Evolutionary conservation across 1,139 yeast species (phyloP), one percentile per base, ranked within the genome.

Genomic region (Meyerozyma smithsonii): DNA sequence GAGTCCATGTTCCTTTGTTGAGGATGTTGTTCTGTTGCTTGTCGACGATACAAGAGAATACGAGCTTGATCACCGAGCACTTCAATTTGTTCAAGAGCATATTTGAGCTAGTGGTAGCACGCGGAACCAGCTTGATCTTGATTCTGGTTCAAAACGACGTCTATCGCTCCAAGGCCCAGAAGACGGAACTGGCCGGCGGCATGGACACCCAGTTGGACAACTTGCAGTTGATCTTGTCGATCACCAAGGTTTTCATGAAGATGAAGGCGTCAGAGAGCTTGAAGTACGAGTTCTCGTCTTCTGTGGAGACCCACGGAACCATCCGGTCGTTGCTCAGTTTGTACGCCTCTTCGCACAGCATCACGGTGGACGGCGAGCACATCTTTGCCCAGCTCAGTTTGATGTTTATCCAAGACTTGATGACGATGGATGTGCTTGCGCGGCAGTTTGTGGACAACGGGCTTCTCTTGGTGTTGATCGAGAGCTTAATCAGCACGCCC

Each of bases 301-400:
- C 77, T 1, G 63, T 86, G 41, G 67, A 70, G 24, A 81, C 78
- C 20, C 68, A 75, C 23, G 88, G 82, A 2, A 76, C 88, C 1
- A 69, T 84, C 25, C 74, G 78, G 39, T 71, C 85, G 0, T 69
- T 87, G 23, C 61, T 86, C 50, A 77, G 79, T 42, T 64, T 86
- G 12, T 88, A 80, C 56, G 75, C 92, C 0, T 77, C 80, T 42
- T 77, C 94, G 0, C 85, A 84, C 50, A 61, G 77, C 35, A 67
- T 84, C 32, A 77, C 74, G 44, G 66, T 79, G 3, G 76, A 79
- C 43, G 78, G 74, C 25, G 94, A 85, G 40, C 78, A 77, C 25
- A 66, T 82, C 0, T 79, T 84, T 55, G 94, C 95, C 0, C 92
- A 85, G 46, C 61, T 87, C 38, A 70, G 90, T 21, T 65, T 90